Evolutionary conservation across 2,329 filamentous ascomycete genomes (phyloP), one percentile per base, ranked within the genome.

Genomic region (Coniochaeta prunicola): DNA sequence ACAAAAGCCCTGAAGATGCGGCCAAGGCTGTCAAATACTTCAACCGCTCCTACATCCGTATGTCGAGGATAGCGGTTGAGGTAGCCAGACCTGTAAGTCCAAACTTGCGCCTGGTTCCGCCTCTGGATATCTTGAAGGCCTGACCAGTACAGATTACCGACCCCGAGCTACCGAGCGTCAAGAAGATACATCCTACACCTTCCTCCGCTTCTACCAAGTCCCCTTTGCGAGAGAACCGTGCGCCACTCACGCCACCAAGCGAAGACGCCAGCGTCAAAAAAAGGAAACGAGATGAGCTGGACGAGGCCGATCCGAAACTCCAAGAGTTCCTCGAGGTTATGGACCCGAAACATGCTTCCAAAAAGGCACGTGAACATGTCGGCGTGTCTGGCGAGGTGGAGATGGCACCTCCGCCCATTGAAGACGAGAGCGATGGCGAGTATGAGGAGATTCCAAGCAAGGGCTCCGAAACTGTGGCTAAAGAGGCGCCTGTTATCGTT

Each of bases 31-130:
- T 96, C 71, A 92, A 90, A 74, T 96, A 96, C 78, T 97, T 97
- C 80, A 92, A 99, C 79, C 91, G 85, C 71, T 88, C 92, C 63
- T 99, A 92, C 75, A 91, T 99, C 68, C 91, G 92, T 67, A 94
- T 97, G 90, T 96, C 92, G 59, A 96, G 88, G 77, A 92, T 99
- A 68, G 83, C 82, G 31, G 94, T 97, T 62, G 92, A 97, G 76
- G 77, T 94, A 69, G 94, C 94, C 59, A 87, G 84, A 71, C 88
- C 94, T 61, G 89, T 96, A 71, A 69, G 80, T 71, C 42, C 54
- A 19, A n/a, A 2, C 5, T 26, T 42, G 21, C 24, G 19, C 38
- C 26, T 34, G 8, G 21, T 33, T 3, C 17, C 15, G 26, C 58
- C 26, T 7, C 54, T 63, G 24, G 63, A 60, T 40, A 30, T 31